Percentiles rank a stretch among this genome's conserved stretches.
Evolutionary conservation across 1,284 basidiomycete genomes (phyloP).

Genomic region (Ustilago crameri): DNA sequence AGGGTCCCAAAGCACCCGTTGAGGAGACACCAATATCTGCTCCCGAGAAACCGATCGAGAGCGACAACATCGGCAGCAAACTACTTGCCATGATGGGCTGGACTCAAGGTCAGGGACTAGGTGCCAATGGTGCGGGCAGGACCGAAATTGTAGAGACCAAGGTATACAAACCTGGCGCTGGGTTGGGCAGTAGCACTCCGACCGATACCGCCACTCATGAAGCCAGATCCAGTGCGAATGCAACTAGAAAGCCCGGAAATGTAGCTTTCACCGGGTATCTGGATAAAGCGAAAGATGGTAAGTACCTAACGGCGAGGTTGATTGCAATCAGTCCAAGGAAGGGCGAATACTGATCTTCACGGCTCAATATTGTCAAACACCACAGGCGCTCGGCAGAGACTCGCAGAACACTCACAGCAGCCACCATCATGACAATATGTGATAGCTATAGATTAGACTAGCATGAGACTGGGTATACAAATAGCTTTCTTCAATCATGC

Average conservation of each 20-base stretch:
- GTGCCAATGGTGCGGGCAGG: constrained; percentile 21
- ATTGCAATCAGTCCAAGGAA: too few relatives aligned
- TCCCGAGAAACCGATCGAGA: constrained; percentile 37
- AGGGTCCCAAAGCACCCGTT: constrained; percentile 10
- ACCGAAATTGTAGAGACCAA: constrained; percentile 42
- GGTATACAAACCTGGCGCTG: constrained; percentile 43
- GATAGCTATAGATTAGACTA: neutral
- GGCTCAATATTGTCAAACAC: neutral
- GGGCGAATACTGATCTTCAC: neutral
- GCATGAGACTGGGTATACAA: constrained; percentile 3
- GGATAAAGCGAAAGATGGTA: constrained; percentile 29
- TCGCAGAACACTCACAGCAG: constrained; percentile 20
- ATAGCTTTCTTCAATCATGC: neutral
- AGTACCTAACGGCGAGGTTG: too few relatives aligned
- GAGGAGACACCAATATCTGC: constrained; percentile 18
- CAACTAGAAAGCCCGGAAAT: neutral
- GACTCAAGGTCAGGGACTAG: constrained; percentile 43
- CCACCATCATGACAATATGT: neutral
- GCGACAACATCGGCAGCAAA: constrained; percentile 43
- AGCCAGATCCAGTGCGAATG: neutral
- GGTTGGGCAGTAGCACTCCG: constrained; percentile 31
- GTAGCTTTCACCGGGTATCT: constrained; percentile 29
- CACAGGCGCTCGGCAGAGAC: constrained; percentile 21
- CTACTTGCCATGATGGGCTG: constrained; percentile 51
- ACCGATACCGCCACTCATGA: constrained; percentile 1